Evolutionary conservation across 192 early-diverging fungal species (phyloP).

Genomic region (Geosiphon pyriformis): DNA sequence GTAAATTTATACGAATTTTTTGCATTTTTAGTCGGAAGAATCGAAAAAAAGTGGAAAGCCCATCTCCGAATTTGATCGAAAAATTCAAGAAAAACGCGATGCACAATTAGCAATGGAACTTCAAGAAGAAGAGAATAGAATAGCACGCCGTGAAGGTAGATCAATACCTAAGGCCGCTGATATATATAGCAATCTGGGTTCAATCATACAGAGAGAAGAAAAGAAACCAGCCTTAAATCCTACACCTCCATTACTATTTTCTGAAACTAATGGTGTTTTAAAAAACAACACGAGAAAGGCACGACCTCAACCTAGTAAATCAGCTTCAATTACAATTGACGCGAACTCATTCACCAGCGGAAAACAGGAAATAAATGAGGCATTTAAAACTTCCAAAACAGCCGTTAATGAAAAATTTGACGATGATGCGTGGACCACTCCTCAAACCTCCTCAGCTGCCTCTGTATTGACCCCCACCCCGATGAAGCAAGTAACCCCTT

Average conservation of each 20-base stretch:
- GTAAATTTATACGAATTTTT: too few species aligned
- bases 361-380: slow-evolving; percentile 32
- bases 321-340: slow-evolving; percentile 46
- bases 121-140: slow-evolving; percentile 64
- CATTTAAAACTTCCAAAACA: slow-evolving; percentile 26
- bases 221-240: slow-evolving; percentile 6
- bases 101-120: slow-evolving; percentile 77
- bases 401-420: slow-evolving; percentile 39
- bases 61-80: slow-evolving; percentile 25
- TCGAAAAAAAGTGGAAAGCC: neutral
- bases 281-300: slow-evolving; percentile 29
- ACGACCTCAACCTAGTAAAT: slow-evolving; percentile 45
- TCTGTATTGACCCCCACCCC: slow-evolving; percentile 13
- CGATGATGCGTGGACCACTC: slow-evolving; percentile 48
- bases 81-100: slow-evolving; percentile 69
- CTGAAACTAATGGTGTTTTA: slow-evolving; percentile 21
- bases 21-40: slow-evolving; percentile 19
- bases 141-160: slow-evolving; percentile 25
- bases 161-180: slow-evolving; percentile 10
- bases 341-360: slow-evolving; percentile 32
- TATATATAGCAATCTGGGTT: slow-evolving; percentile 10
- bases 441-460: slow-evolving; percentile 23
- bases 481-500: neutral
- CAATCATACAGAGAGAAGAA: slow-evolving; percentile 19
- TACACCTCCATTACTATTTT: slow-evolving; percentile 9